Base-by-base conservation (phyloP, 2,329 filamentous ascomycete genomes). In the Verticillium nubilum region DNA sequence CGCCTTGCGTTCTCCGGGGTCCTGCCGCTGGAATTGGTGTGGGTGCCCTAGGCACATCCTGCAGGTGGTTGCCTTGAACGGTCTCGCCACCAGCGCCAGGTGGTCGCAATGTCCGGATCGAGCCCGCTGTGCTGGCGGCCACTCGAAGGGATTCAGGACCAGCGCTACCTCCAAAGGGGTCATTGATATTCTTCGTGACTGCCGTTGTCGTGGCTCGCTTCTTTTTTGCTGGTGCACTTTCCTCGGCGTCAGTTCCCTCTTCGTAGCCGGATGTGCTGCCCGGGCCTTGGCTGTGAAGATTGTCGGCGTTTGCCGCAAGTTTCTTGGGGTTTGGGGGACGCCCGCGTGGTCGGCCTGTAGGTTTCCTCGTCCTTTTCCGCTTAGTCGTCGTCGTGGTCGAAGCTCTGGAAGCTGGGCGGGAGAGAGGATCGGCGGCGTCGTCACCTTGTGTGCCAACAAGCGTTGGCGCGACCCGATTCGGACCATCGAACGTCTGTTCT, bases 121-220 rank as follows among this genome's bases (percentile, higher is more conserved):
- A 97, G 50, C 92, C 91, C 52, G 93, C 89, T 17, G 91, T 96
- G 70, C 92, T 96, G 54, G 94, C 94, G 61, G 91, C 88, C n/a
- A 97, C 92, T 55, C 93, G 85, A 27, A 98, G 79, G 3, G 91
- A 96, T 55, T 95, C 92, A 10, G 87, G 84, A 29, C 86, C 87
- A 42, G 85, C 82, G 57, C 88, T 90, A 37, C 85, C 82, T 57
- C 88, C 90, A 67, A 97, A 90, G 25, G 85, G 86, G 62, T 82
- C 84, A 65, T 85, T 88, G 56, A 87, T 86, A n/a, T 86, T 86
- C 76, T 87, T 88, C 63, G 90, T 86, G 13, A 88, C 84, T 69
- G 88, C 85, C 23, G 86, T 91, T 26, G 89, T 85, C 69, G 91
- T 95, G 33, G 88, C 92, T 67, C 93, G 84, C 75, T 97, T 97